Evolutionary conservation across 2,329 filamentous ascomycete genomes (phyloP).

Genomic region (Ustilaginoidea virens): DNA sequence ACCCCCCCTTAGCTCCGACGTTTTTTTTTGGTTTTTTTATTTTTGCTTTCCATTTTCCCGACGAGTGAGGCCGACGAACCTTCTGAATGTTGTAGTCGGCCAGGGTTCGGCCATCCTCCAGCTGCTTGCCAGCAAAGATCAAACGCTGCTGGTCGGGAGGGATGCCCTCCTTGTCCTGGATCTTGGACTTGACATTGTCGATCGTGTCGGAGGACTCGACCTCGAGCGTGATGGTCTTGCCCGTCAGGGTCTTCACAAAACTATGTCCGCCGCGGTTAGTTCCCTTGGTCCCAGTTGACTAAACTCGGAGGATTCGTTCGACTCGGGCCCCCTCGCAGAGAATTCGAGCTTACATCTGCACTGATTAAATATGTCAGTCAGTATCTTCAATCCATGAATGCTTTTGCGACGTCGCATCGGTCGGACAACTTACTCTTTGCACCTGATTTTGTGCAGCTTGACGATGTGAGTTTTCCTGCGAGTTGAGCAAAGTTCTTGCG

Average conservation of each 20-base stretch:
- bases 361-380: conserved; percentile 42
- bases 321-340: too few relatives aligned
- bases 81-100: conserved; percentile 99
- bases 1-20: too few relatives aligned
- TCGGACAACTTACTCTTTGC: conserved; percentile 39
- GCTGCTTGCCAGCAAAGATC: conserved; percentile 98
- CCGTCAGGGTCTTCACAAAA: conserved; percentile 99
- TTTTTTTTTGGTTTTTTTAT: too few relatives aligned
- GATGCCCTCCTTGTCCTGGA: conserved; percentile 99
- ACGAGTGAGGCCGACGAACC: too few relatives aligned
- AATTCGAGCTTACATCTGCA: conserved; percentile 68
- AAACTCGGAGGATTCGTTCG: too few relatives aligned
- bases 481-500: conserved; percentile 15
- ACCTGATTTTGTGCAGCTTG: neutral
- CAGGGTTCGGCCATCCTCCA: conserved; percentile 93
- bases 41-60: too few relatives aligned
- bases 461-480: conserved; percentile 26
- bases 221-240: conserved; percentile 99
- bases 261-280: conserved; percentile 33
- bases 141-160: conserved; percentile 95
- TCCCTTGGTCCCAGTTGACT: conserved; percentile 6
- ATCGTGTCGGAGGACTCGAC: conserved; percentile 98
- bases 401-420: neutral
- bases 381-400: conserved; percentile 8
- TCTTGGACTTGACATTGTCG: conserved; percentile 99